Conservation (phyloP, 257 asterid species). For the Scutellaria barbata region DNA sequence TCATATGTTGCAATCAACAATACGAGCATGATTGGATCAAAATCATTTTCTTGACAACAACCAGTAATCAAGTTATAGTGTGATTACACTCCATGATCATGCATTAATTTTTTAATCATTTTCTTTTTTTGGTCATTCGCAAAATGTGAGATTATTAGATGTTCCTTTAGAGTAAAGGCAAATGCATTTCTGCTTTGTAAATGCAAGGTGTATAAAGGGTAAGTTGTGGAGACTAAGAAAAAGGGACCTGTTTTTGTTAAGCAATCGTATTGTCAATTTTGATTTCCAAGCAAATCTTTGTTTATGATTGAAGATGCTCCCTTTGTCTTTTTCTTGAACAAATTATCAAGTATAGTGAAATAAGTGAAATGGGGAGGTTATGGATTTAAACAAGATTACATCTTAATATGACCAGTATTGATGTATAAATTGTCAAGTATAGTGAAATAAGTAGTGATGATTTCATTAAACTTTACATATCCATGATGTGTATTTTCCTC, state of each 20-base stretch:
- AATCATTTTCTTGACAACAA: constrained; percentile 17
- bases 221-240: constrained; percentile 16
- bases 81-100: constrained; percentile 20
- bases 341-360: no score
- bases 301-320: no score
- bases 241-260: background rate
- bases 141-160: constrained; percentile 4
- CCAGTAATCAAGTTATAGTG: constrained; percentile 11
- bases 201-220: constrained; percentile 20
- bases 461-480: no score
- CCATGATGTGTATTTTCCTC: no score
- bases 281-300: background rate
- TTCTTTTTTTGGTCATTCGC: background rate
- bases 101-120: constrained; percentile 11
- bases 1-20: constrained; percentile 40
- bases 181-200: constrained; percentile 31
- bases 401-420: no score
- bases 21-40: constrained; percentile 19
- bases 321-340: no score
- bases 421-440: no score
- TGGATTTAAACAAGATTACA: no score
- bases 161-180: constrained; percentile 50
- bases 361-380: no score
- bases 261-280: constrained; percentile 26
- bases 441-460: no score